Evolutionary conservation across 179 eudicot genomes (phyloP).

Genomic region (Heliamphora ciliata): DNA sequence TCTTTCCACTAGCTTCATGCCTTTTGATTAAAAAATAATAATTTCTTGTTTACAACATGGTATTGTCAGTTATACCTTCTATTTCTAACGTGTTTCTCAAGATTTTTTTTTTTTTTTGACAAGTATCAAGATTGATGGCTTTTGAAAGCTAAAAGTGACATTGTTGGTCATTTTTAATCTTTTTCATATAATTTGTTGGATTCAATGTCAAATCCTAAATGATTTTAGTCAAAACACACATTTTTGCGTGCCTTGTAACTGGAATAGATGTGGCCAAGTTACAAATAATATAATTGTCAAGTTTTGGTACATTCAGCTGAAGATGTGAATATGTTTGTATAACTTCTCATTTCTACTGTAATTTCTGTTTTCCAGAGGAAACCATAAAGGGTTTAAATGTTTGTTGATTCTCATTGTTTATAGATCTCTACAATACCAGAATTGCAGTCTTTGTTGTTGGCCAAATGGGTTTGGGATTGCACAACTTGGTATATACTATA

Average conservation of each 20-base stretch:
- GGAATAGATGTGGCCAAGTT: not conserved
- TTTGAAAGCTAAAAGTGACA: not conserved
- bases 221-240: not conserved
- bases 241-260: not conserved
- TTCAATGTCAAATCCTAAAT: not conserved
- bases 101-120: too few relatives aligned
- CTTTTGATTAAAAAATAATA: too few relatives aligned
- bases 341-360: too few relatives aligned
- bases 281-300: too few relatives aligned
- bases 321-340: not conserved
- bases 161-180: not conserved
- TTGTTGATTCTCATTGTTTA: too few relatives aligned
- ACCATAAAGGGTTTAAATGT: too few relatives aligned
- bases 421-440: not conserved
- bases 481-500: not conserved
- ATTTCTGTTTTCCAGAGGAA: not conserved
- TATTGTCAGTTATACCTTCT: not conserved
- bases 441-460: not conserved
- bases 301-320: not conserved
- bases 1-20: too few relatives aligned
- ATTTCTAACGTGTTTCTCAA: not conserved
- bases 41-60: too few relatives aligned
- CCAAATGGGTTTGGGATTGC: not conserved
- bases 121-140: not conserved
- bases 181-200: not conserved